Conservation (phyloP, 192 early-diverging fungal species). For the Backusella luteola region DNA sequence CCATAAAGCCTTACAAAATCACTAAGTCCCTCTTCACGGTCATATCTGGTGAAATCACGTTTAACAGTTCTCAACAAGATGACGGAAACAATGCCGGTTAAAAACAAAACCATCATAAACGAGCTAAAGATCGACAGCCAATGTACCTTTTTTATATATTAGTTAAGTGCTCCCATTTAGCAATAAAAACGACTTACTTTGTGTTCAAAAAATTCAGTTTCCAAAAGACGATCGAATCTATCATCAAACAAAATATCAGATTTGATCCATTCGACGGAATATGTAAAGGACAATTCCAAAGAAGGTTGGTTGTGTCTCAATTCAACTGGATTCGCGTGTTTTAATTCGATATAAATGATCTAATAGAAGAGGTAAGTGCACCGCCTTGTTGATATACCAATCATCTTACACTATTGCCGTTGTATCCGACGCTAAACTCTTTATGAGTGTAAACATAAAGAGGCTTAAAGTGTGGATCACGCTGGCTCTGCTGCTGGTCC, state of each 20-base stretch:
- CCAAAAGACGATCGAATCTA: conserved; percentile 65
- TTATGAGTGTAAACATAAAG: conserved; percentile 62
- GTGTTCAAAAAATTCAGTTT: conserved; percentile 78
- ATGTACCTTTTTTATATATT: conserved; percentile 53
- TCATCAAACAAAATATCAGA: conserved; percentile 55
- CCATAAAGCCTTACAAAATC: conserved; percentile 55
- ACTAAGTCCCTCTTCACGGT: conserved; percentile 61
- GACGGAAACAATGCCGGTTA: conserved; percentile 72
- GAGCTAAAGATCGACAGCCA: conserved; percentile 85
- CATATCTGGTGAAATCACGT: conserved; percentile 76
- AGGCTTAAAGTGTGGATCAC: conserved; percentile 8
- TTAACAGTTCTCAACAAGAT: conserved; percentile 73
- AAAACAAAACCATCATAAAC: conserved; percentile 78
- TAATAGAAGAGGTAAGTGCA: conserved; percentile 13
- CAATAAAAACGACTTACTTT: conserved; percentile 46
- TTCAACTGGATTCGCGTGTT: conserved; percentile 32
- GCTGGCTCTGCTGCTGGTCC: neutral
- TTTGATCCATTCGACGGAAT: conserved; percentile 63
- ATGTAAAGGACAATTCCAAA: conserved; percentile 62
- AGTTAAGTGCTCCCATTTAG: neutral
- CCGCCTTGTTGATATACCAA: too few relatives aligned
- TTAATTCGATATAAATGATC: conserved; percentile 53
- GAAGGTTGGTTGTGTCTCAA: conserved; percentile 23
- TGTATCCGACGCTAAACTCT: conserved; percentile 60
- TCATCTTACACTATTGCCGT: conserved; percentile 48